phyloP scores from a whole-genome alignment of 179 eudicot species.

The Monotropa hypopitys region DNA sequence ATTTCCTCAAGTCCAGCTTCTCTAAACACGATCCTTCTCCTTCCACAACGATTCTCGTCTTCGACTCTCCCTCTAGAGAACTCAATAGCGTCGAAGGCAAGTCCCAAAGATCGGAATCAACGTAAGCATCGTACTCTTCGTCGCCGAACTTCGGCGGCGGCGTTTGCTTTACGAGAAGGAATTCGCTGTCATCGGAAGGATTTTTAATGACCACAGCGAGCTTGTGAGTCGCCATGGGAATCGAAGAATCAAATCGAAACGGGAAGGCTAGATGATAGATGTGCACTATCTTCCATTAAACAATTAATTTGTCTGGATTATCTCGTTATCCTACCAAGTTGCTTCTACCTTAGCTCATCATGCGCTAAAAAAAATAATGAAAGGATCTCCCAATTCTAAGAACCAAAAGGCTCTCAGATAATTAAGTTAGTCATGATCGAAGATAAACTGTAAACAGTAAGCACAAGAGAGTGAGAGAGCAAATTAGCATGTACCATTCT shows the following conservation, averaged over 20 bases:
- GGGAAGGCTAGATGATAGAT: too few relatives aligned
- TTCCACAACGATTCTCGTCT: conserved; percentile 23
- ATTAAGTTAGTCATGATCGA: too few relatives aligned
- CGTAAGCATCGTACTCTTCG: conserved; percentile 61
- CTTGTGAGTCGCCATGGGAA: conserved; percentile 32
- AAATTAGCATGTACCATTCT: too few relatives aligned
- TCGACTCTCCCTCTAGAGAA: conserved; percentile 14
- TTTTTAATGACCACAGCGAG: conserved; percentile 47
- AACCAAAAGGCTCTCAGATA: too few relatives aligned
- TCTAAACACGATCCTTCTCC: conserved; percentile 28
- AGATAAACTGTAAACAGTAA: too few relatives aligned
- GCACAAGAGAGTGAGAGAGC: too few relatives aligned
- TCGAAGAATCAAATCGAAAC: not conserved
- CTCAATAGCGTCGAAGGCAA: conserved; percentile 41
- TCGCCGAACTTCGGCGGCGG: conserved; percentile 59
- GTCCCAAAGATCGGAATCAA: conserved; percentile 83
- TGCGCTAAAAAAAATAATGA: too few relatives aligned
- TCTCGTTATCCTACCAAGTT: too few relatives aligned
- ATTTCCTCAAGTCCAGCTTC: conserved; percentile 27
- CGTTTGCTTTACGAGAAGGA: conserved; percentile 41
- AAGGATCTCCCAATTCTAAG: too few relatives aligned
- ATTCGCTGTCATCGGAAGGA: conserved; percentile 33
- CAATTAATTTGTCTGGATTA: too few relatives aligned
- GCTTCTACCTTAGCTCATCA: too few relatives aligned
- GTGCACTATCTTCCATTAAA: too few relatives aligned